These are phyloP conservation scores for Amaranthus tricolor DNA, from an alignment of 179 eudicot genomes.

Conservation along the genomic window DNA sequence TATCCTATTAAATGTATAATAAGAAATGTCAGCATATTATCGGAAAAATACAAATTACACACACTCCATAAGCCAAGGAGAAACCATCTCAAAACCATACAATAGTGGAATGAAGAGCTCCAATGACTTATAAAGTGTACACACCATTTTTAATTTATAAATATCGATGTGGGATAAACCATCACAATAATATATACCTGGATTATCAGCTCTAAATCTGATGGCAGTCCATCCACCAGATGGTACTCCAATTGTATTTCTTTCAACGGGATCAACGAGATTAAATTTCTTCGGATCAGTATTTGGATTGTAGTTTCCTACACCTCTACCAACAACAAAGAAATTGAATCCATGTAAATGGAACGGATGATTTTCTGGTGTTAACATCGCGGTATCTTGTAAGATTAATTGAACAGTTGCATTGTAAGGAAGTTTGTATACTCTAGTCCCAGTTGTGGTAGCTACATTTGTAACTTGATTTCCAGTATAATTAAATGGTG, in stretches of 20 bases:
- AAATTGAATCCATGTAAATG: constrained; percentile 87
- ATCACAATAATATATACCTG: constrained; percentile 37
- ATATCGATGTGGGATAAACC: too few relatives aligned
- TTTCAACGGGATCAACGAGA: constrained; percentile 80
- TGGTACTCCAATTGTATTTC: constrained; percentile 74
- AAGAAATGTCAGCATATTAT: too few relatives aligned
- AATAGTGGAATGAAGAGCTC: too few relatives aligned
- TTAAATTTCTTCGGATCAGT: constrained; percentile 60
- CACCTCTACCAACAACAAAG: constrained; percentile 65
- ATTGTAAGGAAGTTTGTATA: constrained; percentile 59
- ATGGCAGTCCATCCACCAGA: constrained; percentile 83
- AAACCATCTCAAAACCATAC: too few relatives aligned
- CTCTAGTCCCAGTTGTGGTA: constrained; percentile 54
- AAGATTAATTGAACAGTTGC: constrained; percentile 68
- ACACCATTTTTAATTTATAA: too few relatives aligned
- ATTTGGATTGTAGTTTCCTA: constrained; percentile 58
- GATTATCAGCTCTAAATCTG: constrained; percentile 73
- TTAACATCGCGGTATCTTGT: constrained; percentile 72
- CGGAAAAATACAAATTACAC: too few relatives aligned
- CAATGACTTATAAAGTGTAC: too few relatives aligned
- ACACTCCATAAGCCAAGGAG: too few relatives aligned
- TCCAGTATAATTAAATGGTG: constrained; percentile 55
- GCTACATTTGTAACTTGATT: constrained; percentile 33
- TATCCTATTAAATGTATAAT: too few relatives aligned
- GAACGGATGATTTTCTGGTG: constrained; percentile 76